Percentiles rank a stretch among this genome's conserved stretches.
Evolutionary conservation across 768 basidiomycete genomes (phyloP).

Genomic region (Tubosaeta sp.): DNA sequence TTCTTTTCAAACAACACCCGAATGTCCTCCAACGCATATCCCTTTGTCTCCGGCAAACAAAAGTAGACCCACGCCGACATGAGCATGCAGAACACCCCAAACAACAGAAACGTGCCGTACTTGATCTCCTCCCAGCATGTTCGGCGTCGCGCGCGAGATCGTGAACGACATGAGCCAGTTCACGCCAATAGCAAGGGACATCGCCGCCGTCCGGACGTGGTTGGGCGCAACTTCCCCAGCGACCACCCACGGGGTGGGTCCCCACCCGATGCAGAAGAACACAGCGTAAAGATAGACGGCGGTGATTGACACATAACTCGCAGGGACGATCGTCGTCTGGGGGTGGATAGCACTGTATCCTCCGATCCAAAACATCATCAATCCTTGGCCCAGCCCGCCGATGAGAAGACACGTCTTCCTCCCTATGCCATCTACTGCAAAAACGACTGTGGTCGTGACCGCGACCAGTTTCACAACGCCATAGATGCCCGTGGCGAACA

Average conservation of each 20-base stretch:
- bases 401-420: slow-evolving; percentile 47
- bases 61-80: slow-evolving; percentile 36
- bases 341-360: slow-evolving; percentile 33
- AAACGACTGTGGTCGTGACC: slow-evolving; percentile 36
- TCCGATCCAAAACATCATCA: slow-evolving; percentile 37
- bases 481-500: slow-evolving; percentile 49
- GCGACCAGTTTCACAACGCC: slow-evolving; percentile 40
- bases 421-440: slow-evolving; percentile 47
- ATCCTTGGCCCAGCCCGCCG: slow-evolving; percentile 46
- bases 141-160: slow-evolving; percentile 36
- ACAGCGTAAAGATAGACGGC: slow-evolving; percentile 37
- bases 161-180: slow-evolving; percentile 38
- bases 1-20: slow-evolving; percentile 35
- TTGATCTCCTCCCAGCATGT: slow-evolving; percentile 31
- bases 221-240: slow-evolving; percentile 36
- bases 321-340: slow-evolving; percentile 23
- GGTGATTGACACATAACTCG: slow-evolving; percentile 36
- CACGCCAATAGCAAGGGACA: slow-evolving; percentile 30
- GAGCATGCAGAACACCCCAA: slow-evolving; percentile 30
- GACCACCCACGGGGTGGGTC: slow-evolving; percentile 30
- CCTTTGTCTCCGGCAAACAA: slow-evolving; percentile 39
- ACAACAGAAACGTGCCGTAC: slow-evolving; percentile 32
- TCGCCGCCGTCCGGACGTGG: slow-evolving; percentile 34
- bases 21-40: slow-evolving; percentile 38
- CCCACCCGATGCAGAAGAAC: slow-evolving; percentile 34